phyloP scores from a whole-genome alignment of 2,329 filamentous ascomycete species.

The Fusarium incarnatum region DNA sequence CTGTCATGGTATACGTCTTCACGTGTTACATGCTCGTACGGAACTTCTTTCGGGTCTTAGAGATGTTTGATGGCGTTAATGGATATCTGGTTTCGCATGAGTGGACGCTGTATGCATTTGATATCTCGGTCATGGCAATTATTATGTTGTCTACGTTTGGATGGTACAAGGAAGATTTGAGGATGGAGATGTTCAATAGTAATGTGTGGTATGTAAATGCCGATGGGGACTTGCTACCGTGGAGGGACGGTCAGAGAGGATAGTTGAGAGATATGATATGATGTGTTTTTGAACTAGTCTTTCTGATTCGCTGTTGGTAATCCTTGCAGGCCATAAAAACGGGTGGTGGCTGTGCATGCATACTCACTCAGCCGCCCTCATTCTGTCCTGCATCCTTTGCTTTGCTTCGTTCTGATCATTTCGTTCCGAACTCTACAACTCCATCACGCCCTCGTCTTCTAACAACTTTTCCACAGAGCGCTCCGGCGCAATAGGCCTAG shows the following conservation, averaged over 20 bases:
- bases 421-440: neutral
- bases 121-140: neutral
- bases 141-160: neutral
- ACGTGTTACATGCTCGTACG: neutral
- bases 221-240: neutral
- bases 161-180: neutral
- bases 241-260: neutral
- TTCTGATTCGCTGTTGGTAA: neutral
- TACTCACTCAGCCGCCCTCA: neutral
- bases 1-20: neutral
- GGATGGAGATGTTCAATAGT: neutral
- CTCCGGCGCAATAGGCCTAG: too few species aligned
- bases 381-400: accelerated
- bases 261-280: neutral
- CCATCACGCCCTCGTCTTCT: neutral
- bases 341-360: neutral
- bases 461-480: accelerated
- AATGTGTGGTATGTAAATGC: neutral
- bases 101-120: neutral
- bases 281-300: accelerated
- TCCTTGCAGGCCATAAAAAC: too few species aligned
- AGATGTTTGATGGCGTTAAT: neutral
- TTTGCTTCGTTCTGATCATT: neutral
- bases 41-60: neutral
- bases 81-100: neutral